Conservation (phyloP, 768 basidiomycete species). For the Omphalotus guepiniiformis region DNA sequence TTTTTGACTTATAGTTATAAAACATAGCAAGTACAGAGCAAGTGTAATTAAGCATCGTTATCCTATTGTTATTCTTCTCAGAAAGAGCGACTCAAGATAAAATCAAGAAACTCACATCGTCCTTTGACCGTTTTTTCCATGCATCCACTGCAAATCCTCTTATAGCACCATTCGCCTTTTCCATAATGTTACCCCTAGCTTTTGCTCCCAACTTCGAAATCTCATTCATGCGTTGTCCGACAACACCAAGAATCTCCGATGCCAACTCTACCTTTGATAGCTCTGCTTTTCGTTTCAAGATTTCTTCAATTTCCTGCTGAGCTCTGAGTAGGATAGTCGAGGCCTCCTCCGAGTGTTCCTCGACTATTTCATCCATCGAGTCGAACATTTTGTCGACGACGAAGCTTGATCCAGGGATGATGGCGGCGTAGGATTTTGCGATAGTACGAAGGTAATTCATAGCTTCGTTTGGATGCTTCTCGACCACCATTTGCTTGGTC, state of each 20-base stretch:
- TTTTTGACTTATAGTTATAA: no score
- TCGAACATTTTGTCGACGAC: constrained; percentile 41
- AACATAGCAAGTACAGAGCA: no score
- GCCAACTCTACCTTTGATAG: constrained; percentile 17
- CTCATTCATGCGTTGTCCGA: constrained; percentile 20
- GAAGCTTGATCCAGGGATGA: constrained; percentile 33
- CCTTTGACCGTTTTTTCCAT: no score
- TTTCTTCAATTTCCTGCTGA: constrained; percentile 29
- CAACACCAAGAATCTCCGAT: constrained; percentile 21
- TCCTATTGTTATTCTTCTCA: no score
- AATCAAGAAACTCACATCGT: no score
- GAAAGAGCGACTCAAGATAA: no score
- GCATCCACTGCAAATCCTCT: no score
- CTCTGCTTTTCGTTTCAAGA: constrained; percentile 17
- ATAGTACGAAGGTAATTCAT: constrained; percentile 34
- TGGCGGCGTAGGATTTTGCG: constrained; percentile 35
- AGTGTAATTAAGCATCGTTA: no score
- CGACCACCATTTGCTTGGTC: constrained; percentile 5
- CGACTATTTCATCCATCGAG: constrained; percentile 31
- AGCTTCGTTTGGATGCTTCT: constrained; percentile 22
- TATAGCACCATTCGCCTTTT: no score
- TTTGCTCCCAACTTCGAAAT: constrained; percentile 24
- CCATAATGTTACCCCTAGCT: constrained; percentile 20
- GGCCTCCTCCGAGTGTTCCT: constrained; percentile 36
- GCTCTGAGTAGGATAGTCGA: constrained; percentile 30